phyloP scores from a whole-genome alignment of 2,329 filamentous ascomycete species.

The Aureobasidium melanogenum region DNA sequence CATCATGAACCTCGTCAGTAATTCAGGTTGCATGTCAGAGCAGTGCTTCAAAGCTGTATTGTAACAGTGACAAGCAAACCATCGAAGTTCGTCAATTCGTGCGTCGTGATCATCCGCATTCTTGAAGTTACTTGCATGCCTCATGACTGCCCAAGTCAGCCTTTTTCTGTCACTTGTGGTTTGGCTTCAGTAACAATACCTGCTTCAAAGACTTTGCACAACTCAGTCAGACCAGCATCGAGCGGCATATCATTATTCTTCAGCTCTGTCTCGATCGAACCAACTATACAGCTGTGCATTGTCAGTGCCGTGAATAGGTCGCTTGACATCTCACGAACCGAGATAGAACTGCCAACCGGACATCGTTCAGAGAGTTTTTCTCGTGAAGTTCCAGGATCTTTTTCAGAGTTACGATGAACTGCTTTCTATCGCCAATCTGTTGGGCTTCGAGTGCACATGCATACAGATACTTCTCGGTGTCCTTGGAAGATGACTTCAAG shows the following conservation, averaged over 20 bases:
- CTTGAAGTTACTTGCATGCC: not conserved
- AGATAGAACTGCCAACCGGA: slow-evolving; percentile 56
- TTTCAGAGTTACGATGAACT: slow-evolving; percentile 52
- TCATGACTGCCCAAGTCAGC: not conserved
- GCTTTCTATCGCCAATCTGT: slow-evolving; percentile 50
- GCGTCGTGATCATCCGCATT: slow-evolving; percentile 21
- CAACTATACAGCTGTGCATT: slow-evolving; percentile 34
- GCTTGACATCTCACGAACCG: slow-evolving; percentile 32
- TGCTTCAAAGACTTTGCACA: slow-evolving; percentile 48
- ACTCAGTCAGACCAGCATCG: slow-evolving; percentile 31
- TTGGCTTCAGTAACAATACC: slow-evolving; percentile 17
- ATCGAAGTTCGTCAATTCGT: slow-evolving; percentile 59
- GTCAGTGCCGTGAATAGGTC: not conserved
- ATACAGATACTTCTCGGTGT: slow-evolving; percentile 57
- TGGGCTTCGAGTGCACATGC: slow-evolving; percentile 75
- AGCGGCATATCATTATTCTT: slow-evolving; percentile 23
- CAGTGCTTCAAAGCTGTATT: slow-evolving; percentile 61
- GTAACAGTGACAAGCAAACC: slow-evolving; percentile 78
- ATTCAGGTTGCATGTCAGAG: slow-evolving; percentile 46
- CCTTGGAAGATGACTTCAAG: slow-evolving; percentile 42
- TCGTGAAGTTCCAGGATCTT: slow-evolving; percentile 51
- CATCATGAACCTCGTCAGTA: slow-evolving; percentile 47
- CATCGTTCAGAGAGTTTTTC: slow-evolving; percentile 35
- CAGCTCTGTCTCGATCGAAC: slow-evolving; percentile 29
- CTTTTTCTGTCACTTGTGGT: not conserved